A percentile compares a stretch with the other conserved stretches of the same genome.
These are phyloP conservation scores for Actinidia arguta DNA, from an alignment of 179 eudicot genomes.

Conservation along the genomic window DNA sequence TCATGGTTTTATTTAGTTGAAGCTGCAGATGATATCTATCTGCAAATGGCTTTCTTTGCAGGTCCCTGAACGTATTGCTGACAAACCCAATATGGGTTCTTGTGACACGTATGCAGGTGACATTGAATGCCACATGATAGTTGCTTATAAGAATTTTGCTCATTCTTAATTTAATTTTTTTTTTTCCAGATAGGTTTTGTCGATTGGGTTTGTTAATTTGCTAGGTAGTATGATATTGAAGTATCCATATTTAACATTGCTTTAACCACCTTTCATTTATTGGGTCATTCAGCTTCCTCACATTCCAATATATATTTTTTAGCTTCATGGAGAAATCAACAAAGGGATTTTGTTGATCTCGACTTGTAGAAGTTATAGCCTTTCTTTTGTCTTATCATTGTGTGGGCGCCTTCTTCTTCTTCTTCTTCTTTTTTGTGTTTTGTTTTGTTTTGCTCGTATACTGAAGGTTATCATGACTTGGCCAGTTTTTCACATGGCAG, in stretches of 20 bases:
- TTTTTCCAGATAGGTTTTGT: not conserved
- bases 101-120: constrained; percentile 99
- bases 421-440: too few species aligned
- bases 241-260: too few species aligned
- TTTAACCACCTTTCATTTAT: too few species aligned
- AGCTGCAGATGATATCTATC: constrained; percentile 4
- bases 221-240: not conserved
- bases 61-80: constrained; percentile 87
- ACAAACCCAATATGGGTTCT: constrained; percentile 97
- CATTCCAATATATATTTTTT: too few species aligned
- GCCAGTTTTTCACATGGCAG: not conserved
- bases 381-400: too few species aligned
- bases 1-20: not conserved
- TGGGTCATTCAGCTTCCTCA: too few species aligned
- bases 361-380: too few species aligned
- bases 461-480: not conserved
- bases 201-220: not conserved
- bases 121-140: constrained; percentile 15
- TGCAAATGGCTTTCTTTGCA: constrained; percentile 37
- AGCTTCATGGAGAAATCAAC: too few species aligned
- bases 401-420: too few species aligned
- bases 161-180: constrained; percentile 21
- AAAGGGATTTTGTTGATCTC: too few species aligned
- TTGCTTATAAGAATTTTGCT: not conserved
- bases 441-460: not conserved